A percentile compares a stretch with the other conserved stretches of the same genome.
Evolutionary conservation across 345 rosid species (phyloP).

Genomic region (Atalantia buxifolia): DNA sequence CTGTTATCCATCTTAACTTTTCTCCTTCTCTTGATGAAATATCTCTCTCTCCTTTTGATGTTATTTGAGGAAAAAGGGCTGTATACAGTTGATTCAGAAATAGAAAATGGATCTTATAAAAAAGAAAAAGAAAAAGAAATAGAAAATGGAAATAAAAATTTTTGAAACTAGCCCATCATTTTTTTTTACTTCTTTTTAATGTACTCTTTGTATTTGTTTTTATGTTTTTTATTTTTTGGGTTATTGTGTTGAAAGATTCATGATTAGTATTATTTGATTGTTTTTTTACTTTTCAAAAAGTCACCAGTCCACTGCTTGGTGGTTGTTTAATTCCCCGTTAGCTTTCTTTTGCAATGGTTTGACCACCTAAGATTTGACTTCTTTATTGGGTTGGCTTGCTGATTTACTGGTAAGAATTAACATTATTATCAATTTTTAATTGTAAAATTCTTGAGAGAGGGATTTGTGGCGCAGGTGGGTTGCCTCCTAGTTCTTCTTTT

Average conservation of each 20-base stretch:
- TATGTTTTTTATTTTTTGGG: constrained; percentile 3
- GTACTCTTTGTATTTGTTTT: constrained; percentile 5
- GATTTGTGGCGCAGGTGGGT: constrained; percentile 26
- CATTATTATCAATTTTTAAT: background rate
- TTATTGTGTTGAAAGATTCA: constrained; percentile 28
- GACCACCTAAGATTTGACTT: constrained; percentile 29
- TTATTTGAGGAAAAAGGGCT: constrained; percentile 19
- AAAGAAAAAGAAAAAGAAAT: background rate
- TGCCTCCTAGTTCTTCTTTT: constrained; percentile 37
- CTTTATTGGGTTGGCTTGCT: constrained; percentile 10
- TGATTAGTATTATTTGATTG: constrained; percentile 18
- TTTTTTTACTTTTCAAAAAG: constrained; percentile 33
- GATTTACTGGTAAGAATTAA: background rate
- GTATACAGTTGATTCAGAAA: constrained; percentile 29
- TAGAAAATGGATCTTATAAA: too few relatives aligned
- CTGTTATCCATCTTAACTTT: constrained; percentile 15
- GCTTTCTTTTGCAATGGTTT: constrained; percentile 24
- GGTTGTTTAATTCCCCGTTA: constrained; percentile 15
- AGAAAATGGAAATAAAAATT: constrained; percentile 4
- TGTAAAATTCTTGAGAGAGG: background rate
- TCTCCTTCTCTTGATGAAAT: constrained; percentile 22
- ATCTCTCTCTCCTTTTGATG: constrained; percentile 45
- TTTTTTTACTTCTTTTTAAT: constrained; percentile 35
- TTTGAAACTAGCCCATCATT: constrained; percentile 16
- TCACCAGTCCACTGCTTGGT: constrained; percentile 12